Percentiles rank a stretch among this genome's conserved stretches.
Evolutionary conservation across 805 yeast species (phyloP).

Genomic region (Hanseniaspora mollemarum): DNA sequence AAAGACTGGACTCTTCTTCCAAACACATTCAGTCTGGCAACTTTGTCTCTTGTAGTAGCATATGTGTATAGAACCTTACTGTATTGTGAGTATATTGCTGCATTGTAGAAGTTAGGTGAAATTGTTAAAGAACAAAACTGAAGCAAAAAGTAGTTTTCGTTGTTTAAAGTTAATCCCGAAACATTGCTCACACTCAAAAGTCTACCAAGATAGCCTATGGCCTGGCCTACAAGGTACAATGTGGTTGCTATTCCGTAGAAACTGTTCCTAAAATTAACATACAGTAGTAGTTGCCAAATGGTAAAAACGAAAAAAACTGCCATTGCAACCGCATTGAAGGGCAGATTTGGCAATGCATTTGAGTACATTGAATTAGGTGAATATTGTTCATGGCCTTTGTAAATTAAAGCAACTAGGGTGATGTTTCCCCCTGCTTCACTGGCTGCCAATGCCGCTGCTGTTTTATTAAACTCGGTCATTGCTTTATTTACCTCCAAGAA

Average conservation of each 20-base stretch:
- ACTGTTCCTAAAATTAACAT: conserved; percentile 41
- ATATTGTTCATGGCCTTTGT: conserved; percentile 23
- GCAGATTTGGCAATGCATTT: conserved; percentile 40
- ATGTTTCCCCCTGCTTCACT: background rate
- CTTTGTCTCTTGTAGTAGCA: conserved; percentile 29
- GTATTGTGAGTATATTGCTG: conserved; percentile 62
- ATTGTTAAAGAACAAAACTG: conserved; percentile 62
- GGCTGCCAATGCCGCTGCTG: conserved; percentile 12
- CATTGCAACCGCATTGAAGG: conserved; percentile 49
- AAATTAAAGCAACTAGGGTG: background rate
- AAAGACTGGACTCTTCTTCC: conserved; percentile 27
- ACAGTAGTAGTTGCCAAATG: conserved; percentile 34
- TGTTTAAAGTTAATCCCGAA: conserved; percentile 14
- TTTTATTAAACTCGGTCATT: conserved; percentile 2
- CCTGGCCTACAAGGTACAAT: conserved; percentile 36
- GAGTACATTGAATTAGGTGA: conserved; percentile 17
- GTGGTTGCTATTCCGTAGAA: conserved; percentile 37
- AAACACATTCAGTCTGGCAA: conserved; percentile 28
- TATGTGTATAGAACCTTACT: conserved; percentile 56
- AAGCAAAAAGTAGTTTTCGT: conserved; percentile 39
- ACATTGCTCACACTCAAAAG: conserved; percentile 35
- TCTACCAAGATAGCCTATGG: conserved; percentile 59
- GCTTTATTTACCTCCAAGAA: too few species aligned
- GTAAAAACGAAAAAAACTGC: conserved; percentile 43
- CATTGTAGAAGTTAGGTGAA: conserved; percentile 79